A percentile compares a stretch with the other conserved stretches of the same genome.
Conservation (phyloP, 805 yeast genomes). For the Wickerhamiella musiphila region DNA sequence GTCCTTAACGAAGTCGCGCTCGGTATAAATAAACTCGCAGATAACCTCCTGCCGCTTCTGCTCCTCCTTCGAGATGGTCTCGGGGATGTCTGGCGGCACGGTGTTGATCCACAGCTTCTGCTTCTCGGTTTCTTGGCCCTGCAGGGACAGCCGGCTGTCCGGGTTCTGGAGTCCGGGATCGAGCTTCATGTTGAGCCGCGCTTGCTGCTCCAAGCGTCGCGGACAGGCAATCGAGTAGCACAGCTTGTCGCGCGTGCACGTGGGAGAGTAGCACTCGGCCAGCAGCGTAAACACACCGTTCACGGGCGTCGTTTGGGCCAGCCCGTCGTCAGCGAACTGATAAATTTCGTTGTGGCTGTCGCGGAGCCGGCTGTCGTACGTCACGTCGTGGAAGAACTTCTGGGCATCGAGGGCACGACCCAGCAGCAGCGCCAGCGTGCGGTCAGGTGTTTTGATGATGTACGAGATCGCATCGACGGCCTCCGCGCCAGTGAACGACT, state of each 20-base stretch:
- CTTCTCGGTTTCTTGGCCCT: constrained; percentile 54
- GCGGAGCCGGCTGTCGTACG: constrained; percentile 81
- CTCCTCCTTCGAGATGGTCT: constrained; percentile 63
- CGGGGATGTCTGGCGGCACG: constrained; percentile 65
- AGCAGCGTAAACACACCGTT: constrained; percentile 86
- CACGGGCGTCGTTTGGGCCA: constrained; percentile 22
- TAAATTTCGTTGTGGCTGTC: constrained; percentile 80
- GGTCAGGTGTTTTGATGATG: constrained; percentile 74
- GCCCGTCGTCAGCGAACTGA: constrained; percentile 31
- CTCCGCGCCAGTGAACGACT: constrained; percentile 83
- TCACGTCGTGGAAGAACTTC: constrained; percentile 84
- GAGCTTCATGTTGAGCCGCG: constrained; percentile 73
- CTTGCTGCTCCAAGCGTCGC: constrained; percentile 86
- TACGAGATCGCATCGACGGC: constrained; percentile 84
- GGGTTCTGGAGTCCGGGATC: constrained; percentile 71
- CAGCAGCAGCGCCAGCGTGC: constrained; percentile 71
- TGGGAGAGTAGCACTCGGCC: constrained; percentile 93
- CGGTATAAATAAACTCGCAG: constrained; percentile 84
- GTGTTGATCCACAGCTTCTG: constrained; percentile 88
- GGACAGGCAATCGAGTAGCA: constrained; percentile 97
- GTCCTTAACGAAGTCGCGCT: constrained; percentile 88
- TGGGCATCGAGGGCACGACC: constrained; percentile 93
- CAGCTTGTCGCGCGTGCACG: constrained; percentile 72
- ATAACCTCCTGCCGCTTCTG: constrained; percentile 89
- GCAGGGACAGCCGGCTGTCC: constrained; percentile 47